These are phyloP conservation scores for Mycena citricolor DNA, from an alignment of 1,284 basidiomycete genomes.

Conservation along the genomic window DNA sequence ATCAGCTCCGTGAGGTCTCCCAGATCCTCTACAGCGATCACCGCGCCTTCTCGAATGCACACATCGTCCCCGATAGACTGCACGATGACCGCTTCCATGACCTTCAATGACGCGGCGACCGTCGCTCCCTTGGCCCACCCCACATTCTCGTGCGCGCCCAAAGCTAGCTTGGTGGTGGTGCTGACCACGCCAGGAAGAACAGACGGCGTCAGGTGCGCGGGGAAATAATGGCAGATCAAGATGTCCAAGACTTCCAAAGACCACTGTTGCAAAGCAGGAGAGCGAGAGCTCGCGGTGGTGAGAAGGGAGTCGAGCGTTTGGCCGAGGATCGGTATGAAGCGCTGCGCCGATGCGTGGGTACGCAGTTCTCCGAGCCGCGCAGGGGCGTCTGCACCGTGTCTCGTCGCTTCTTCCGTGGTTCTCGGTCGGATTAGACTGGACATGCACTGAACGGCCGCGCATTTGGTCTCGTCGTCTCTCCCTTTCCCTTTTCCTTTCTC, in stretches of 20 bases:
- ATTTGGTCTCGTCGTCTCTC: slow-evolving; percentile 77
- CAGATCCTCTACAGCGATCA: slow-evolving; percentile 54
- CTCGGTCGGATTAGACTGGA: slow-evolving; percentile 55
- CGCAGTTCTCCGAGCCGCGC: slow-evolving; percentile 46
- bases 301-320: slow-evolving; percentile 79
- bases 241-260: slow-evolving; percentile 62
- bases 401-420: slow-evolving; percentile 37
- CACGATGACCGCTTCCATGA: slow-evolving; percentile 57
- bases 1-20: slow-evolving; percentile 54
- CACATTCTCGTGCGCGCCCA: slow-evolving; percentile 52
- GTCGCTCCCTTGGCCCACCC: slow-evolving; percentile 66
- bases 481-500: slow-evolving; percentile 59
- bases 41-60: slow-evolving; percentile 60
- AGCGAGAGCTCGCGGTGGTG: slow-evolving; percentile 50
- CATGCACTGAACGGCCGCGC: slow-evolving; percentile 59
- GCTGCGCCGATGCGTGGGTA: slow-evolving; percentile 45
- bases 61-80: slow-evolving; percentile 63
- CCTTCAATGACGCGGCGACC: slow-evolving; percentile 56
- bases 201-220: slow-evolving; percentile 62
- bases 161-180: slow-evolving; percentile 65
- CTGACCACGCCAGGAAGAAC: slow-evolving; percentile 83
- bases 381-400: slow-evolving; percentile 30
- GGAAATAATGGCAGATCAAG: slow-evolving; percentile 62
- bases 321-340: slow-evolving; percentile 77
- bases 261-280: slow-evolving; percentile 59